A percentile compares a stretch with the other conserved stretches of the same genome.
Evolutionary conservation across 768 basidiomycete species (phyloP).

Genomic region (Amanita jacksonii): DNA sequence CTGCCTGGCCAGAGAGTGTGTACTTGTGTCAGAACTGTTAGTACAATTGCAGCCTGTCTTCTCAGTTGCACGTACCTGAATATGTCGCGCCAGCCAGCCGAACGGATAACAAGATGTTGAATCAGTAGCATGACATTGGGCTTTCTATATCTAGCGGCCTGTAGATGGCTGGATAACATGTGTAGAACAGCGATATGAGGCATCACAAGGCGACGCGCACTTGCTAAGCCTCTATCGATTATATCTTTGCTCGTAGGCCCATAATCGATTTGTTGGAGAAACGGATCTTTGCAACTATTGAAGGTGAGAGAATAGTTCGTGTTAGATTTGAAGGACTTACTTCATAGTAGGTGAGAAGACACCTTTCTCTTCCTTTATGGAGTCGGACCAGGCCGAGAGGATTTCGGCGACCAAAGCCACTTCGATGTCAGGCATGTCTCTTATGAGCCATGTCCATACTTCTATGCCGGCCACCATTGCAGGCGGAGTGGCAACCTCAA

Average conservation of each 20-base stretch:
- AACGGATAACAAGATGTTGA: constrained; percentile 77
- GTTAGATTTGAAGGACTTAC: constrained; percentile 42
- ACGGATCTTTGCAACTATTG: constrained; percentile 80
- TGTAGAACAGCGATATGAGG: constrained; percentile 82
- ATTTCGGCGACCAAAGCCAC: constrained; percentile 81
- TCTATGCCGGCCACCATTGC: constrained; percentile 84
- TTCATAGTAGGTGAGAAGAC: constrained; percentile 76
- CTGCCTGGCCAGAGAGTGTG: constrained; percentile 87
- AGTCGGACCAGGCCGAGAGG: constrained; percentile 77
- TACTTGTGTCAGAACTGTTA: constrained; percentile 36
- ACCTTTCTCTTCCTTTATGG: constrained; percentile 69
- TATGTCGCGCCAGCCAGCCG: constrained; percentile 53
- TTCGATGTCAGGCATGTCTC: constrained; percentile 75
- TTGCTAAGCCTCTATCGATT: constrained; percentile 61
- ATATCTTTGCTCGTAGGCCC: constrained; percentile 81
- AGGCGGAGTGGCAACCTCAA: constrained; percentile 81
- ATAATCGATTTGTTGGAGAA: constrained; percentile 77
- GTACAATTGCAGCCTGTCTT: not conserved
- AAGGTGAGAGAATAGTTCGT: constrained; percentile 8
- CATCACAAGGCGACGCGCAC: constrained; percentile 66
- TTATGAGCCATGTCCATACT: constrained; percentile 94
- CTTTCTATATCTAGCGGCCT: constrained; percentile 85
- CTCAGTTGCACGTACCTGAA: constrained; percentile 52
- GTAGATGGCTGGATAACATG: constrained; percentile 85
- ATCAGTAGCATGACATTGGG: constrained; percentile 80